Percentiles rank a stretch among this genome's conserved stretches.
These are phyloP conservation scores for Podospora tetraspora DNA, from an alignment of 495 filamentous ascomycete species.

Conservation along the genomic window DNA sequence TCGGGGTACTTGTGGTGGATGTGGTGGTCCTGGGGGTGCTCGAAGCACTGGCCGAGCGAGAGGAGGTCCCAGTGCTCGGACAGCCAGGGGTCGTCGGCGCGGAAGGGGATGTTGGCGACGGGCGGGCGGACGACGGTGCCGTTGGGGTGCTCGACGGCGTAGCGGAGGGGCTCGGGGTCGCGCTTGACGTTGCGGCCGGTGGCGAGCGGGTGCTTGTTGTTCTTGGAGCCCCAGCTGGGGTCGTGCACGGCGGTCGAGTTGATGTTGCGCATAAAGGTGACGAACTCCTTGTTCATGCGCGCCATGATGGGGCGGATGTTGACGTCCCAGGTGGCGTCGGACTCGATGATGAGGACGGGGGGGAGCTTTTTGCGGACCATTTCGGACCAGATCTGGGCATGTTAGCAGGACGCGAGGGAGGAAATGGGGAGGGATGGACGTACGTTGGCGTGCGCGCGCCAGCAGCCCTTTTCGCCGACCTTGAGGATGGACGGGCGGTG, in stretches of 20 bases:
- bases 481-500: conserved; percentile 15
- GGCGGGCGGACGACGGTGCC: neutral
- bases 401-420: neutral
- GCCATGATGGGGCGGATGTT: conserved; percentile 20
- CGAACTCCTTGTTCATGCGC: conserved; percentile 16
- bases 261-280: conserved; percentile 17
- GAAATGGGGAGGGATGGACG: neutral
- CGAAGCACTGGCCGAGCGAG: conserved; percentile 19
- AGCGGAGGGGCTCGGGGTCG: neutral
- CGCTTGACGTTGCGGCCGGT: neutral
- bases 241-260: conserved; percentile 21
- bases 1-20: conserved; percentile 14
- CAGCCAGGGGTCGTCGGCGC: conserved; percentile 21
- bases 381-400: conserved; percentile 17
- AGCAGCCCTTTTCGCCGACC: conserved; percentile 18
- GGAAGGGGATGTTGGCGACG: conserved; percentile 10
- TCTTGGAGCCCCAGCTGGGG: conserved; percentile 5
- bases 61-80: conserved; percentile 22
- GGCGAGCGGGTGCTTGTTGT: conserved; percentile 8
- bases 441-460: conserved; percentile 23
- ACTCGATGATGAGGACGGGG: conserved; percentile 21
- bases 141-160: conserved; percentile 1
- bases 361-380: conserved; percentile 16
- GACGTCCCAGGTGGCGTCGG: conserved; percentile 23
- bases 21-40: conserved; percentile 11